These are phyloP conservation scores for Candida chauliodis DNA, from an alignment of 805 yeast genomes.

Conservation along the genomic window DNA sequence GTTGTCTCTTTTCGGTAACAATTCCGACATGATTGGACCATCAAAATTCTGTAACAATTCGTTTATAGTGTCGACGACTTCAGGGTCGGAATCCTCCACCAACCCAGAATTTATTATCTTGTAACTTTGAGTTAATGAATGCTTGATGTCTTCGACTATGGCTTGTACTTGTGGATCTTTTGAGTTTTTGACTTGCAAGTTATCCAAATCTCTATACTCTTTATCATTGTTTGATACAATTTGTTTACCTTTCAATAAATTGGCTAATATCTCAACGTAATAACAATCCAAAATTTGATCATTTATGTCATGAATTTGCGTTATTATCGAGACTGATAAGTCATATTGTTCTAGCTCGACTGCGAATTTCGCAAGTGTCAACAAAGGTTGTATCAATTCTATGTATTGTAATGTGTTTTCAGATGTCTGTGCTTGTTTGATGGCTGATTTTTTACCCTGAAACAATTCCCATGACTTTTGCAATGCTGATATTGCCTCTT, in stretches of 20 bases:
- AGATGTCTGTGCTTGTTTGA: slow-evolving; percentile 21
- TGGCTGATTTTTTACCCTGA: slow-evolving; percentile 48
- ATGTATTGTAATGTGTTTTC: slow-evolving; percentile 52
- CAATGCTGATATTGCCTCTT: slow-evolving; percentile 72
- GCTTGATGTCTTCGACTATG: slow-evolving; percentile 37
- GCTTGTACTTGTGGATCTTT: slow-evolving; percentile 25
- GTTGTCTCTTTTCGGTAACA: slow-evolving; percentile 29
- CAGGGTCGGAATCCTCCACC: slow-evolving; percentile 51
- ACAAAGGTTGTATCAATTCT: slow-evolving; percentile 69
- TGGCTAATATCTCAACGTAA: slow-evolving; percentile 79
- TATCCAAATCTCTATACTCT: slow-evolving; percentile 40
- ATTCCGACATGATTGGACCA: slow-evolving; percentile 49
- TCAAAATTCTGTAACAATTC: slow-evolving; percentile 55
- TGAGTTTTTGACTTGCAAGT: slow-evolving; percentile 20
- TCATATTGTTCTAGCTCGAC: slow-evolving; percentile 76
- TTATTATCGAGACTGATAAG: slow-evolving; percentile 59
- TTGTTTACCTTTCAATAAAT: slow-evolving; percentile 43
- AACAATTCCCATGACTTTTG: slow-evolving; percentile 70
- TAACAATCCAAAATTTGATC: slow-evolving; percentile 79
- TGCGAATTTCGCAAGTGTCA: slow-evolving; percentile 69
- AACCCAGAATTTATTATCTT: slow-evolving; percentile 37
- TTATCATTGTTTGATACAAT: slow-evolving; percentile 26
- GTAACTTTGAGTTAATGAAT: slow-evolving; percentile 43
- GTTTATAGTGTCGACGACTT: slow-evolving; percentile 52
- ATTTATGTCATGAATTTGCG: slow-evolving; percentile 69